A percentile compares a stretch with the other conserved stretches of the same genome.
These are phyloP conservation scores for Acanthamoeba royreba DNA, from an alignment of 208 protist species.

Conservation along the genomic window DNA sequence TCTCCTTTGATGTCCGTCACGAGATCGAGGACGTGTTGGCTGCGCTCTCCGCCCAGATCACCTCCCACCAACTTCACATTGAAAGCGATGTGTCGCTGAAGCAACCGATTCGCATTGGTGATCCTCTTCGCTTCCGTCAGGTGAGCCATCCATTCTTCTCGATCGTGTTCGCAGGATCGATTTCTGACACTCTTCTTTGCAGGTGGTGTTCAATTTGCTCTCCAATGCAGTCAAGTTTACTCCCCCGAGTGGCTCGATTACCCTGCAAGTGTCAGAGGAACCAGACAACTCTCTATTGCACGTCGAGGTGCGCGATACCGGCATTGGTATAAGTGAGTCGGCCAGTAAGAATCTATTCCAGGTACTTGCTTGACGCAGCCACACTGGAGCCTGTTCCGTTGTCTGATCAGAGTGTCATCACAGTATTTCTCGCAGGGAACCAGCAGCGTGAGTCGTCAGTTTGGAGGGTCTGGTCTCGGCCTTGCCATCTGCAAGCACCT, in stretches of 20 bases:
- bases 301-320: slow-evolving; percentile 51
- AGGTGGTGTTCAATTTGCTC: slow-evolving; percentile 1
- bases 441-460: neutral
- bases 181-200: too few relatives aligned
- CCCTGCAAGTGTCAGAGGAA: neutral
- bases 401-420: too few relatives aligned
- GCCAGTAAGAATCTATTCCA: slow-evolving; percentile 22
- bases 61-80: neutral
- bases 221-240: slow-evolving; percentile 26
- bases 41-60: neutral
- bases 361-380: too few relatives aligned
- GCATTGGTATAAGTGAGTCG: slow-evolving; percentile 55
- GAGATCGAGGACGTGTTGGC: neutral
- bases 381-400: too few relatives aligned
- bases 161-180: too few relatives aligned
- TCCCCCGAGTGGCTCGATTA: neutral
- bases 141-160: too few relatives aligned
- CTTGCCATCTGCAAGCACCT: slow-evolving; percentile 38
- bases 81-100: neutral
- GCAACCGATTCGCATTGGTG: neutral
- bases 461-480: slow-evolving; percentile 37
- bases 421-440: too few relatives aligned
- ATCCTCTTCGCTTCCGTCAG: neutral
- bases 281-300: too few relatives aligned
- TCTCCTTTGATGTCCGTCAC: neutral